Conservation (phyloP, 257 asterid genomes). For the Lycium barbarum region DNA sequence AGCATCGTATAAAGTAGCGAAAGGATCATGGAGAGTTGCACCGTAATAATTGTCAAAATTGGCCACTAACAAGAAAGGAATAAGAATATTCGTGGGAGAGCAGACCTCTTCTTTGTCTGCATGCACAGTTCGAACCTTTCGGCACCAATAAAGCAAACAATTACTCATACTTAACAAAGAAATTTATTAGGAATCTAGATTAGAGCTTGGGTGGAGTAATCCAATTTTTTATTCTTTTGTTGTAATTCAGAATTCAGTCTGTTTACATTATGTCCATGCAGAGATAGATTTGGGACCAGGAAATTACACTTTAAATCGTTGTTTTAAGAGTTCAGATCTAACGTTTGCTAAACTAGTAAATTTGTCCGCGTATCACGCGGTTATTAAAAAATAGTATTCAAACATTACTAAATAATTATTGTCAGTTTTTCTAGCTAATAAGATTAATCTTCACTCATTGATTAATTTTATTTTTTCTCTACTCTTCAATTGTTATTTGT, state of each 20-base stretch:
- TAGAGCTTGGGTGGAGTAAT: background rate
- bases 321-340: background rate
- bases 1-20: background rate
- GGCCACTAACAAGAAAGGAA: constrained; percentile 11
- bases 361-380: no score
- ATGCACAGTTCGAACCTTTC: background rate
- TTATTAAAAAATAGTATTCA: no score
- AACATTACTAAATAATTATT: no score
- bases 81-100: constrained; percentile 11
- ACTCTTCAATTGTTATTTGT: no score
- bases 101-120: background rate
- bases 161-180: background rate
- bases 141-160: background rate
- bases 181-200: background rate
- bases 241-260: background rate
- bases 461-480: no score
- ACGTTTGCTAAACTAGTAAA: background rate
- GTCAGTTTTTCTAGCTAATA: no score
- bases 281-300: background rate
- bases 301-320: background rate
- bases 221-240: background rate
- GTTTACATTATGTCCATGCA: constrained; percentile 17
- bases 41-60: background rate
- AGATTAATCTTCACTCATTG: no score
- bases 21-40: background rate